Conservation (phyloP, 768 basidiomycete genomes). For the Phaffia tasmanica region DNA sequence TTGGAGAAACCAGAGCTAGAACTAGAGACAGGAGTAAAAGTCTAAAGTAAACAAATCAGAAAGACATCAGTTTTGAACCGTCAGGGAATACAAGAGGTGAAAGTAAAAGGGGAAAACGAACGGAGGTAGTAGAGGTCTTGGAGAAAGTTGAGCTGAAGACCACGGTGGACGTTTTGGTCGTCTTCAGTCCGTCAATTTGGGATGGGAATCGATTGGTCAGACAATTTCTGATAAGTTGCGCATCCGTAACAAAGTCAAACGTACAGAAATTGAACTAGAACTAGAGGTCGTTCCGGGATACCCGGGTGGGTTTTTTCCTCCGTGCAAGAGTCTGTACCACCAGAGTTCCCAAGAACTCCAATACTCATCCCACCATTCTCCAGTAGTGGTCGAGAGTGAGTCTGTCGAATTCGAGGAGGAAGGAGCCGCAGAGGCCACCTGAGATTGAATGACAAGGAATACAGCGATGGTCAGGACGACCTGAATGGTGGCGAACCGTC, state of each 20-base stretch:
- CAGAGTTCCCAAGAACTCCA: no score
- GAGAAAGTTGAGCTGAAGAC: not conserved
- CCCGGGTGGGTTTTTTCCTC: constrained; percentile 9
- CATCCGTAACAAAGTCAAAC: no score
- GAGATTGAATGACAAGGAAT: no score
- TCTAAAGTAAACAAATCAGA: not conserved
- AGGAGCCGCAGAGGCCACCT: no score
- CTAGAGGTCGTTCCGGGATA: constrained; percentile 1
- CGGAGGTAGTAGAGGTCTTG: not conserved
- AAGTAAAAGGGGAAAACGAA: not conserved
- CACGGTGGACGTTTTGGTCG: not conserved
- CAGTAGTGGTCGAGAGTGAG: no score
- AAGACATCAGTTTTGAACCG: not conserved
- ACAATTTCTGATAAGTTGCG: no score
- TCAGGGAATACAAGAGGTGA: not conserved
- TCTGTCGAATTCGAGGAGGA: no score
- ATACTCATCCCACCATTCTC: no score
- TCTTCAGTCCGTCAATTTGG: no score
- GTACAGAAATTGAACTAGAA: not conserved
- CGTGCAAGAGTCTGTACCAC: constrained; percentile 6
- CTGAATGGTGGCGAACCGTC: no score
- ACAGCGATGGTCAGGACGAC: no score
- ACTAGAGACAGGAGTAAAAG: not conserved
- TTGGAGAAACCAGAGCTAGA: not conserved
- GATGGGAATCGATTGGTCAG: no score